phyloP scores from a whole-genome alignment of 2,329 filamentous ascomycete species.

The Calonectria pseudoturangicola region DNA sequence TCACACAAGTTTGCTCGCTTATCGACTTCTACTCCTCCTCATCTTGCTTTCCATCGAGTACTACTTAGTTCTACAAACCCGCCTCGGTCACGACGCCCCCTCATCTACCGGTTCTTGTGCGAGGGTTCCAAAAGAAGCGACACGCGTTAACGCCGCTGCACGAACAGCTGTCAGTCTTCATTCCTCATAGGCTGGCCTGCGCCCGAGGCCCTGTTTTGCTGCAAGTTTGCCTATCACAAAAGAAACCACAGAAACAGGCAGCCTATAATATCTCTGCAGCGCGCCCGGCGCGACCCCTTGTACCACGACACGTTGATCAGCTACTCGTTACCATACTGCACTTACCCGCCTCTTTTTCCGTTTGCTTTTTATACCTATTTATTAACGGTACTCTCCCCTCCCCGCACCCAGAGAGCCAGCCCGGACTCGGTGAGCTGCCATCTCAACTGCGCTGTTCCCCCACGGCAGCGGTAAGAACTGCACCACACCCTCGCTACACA shows the following conservation, averaged over 20 bases:
- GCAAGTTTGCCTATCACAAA: conserved; percentile 14
- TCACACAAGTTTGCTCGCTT: too few species aligned
- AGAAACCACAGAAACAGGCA: background rate
- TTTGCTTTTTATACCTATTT: background rate
- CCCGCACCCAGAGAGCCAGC: background rate
- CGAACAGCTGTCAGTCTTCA: conserved; percentile 1
- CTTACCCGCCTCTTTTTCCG: background rate
- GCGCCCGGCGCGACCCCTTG: background rate
- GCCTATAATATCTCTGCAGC: background rate
- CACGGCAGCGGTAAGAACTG: background rate
- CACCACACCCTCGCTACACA: background rate
- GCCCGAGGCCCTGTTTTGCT: conserved; percentile 11
- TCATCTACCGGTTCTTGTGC: background rate
- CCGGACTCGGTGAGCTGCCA: background rate
- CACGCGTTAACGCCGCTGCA: conserved; percentile 18
- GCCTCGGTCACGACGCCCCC: background rate
- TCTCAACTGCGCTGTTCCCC: background rate
- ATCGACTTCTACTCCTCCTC: background rate
- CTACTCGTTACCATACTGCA: background rate
- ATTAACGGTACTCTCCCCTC: background rate
- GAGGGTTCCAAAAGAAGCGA: conserved; percentile 5
- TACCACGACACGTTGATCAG: background rate
- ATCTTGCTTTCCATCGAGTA: background rate
- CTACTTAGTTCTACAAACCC: background rate
- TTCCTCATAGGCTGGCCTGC: background rate